phyloP scores from a whole-genome alignment of 768 basidiomycete genomes.

The Lactifluus volemus region DNA sequence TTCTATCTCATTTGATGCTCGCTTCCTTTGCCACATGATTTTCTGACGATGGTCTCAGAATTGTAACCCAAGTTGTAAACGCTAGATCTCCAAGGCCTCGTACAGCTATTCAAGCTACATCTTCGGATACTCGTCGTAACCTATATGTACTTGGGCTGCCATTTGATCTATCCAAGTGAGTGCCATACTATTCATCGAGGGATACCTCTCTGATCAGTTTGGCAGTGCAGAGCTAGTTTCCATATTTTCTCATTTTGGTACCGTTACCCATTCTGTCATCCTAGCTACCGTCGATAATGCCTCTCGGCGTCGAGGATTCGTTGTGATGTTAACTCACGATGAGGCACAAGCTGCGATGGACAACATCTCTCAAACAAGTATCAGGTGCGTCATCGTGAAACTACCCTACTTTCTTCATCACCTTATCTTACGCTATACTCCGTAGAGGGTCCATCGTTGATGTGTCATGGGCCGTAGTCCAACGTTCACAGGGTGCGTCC shows the following conservation, averaged over 20 bases:
- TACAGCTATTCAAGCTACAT: conserved; percentile 22
- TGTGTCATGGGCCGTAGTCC: conserved; percentile 82
- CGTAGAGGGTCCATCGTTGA: conserved; percentile 65
- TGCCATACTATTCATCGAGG: not conserved
- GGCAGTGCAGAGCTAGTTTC: conserved; percentile 46
- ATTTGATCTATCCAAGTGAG: conserved; percentile 71
- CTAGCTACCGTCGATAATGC: conserved; percentile 79
- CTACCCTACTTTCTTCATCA: not conserved
- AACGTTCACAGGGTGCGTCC: conserved; percentile 64
- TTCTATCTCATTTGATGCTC: not conserved
- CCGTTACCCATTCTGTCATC: conserved; percentile 68
- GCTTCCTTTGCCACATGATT: not conserved
- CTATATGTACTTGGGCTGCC: conserved; percentile 80
- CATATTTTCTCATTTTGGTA: conserved; percentile 57
- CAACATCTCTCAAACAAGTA: conserved; percentile 53
- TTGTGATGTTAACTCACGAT: conserved; percentile 69
- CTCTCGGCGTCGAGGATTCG: conserved; percentile 73
- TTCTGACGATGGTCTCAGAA: conserved; percentile 14
- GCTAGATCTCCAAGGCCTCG: conserved; percentile 18
- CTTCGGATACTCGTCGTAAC: conserved; percentile 54
- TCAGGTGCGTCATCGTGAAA: conserved; percentile 43
- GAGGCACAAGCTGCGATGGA: conserved; percentile 67
- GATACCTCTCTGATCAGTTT: not conserved
- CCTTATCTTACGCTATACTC: conserved; percentile 4
- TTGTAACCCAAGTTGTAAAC: conserved; percentile 26